Evolutionary conservation across 2,329 filamentous ascomycete species (phyloP).

Genomic region (Cladosporium austrohemisphaericum): DNA sequence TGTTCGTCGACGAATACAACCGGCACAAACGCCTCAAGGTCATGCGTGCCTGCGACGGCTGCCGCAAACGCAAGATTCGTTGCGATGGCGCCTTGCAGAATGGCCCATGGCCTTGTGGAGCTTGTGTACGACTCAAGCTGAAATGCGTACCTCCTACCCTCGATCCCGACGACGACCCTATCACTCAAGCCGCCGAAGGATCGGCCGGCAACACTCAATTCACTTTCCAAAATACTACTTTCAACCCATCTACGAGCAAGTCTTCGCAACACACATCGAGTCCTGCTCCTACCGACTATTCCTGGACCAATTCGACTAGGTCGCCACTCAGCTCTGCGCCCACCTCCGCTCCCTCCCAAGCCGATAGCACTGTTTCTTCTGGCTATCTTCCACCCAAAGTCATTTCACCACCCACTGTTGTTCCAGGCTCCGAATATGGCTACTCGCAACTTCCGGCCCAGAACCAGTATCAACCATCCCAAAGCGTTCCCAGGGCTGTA

Average conservation of each 20-base stretch:
- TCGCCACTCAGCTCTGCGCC: slow-evolving; percentile 16
- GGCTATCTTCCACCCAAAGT: slow-evolving; percentile 22
- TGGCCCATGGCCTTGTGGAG: slow-evolving; percentile 86
- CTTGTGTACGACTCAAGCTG: slow-evolving; percentile 86
- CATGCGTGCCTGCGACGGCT: slow-evolving; percentile 96
- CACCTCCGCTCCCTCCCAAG: slow-evolving; percentile 18
- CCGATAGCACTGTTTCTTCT: slow-evolving; percentile 17
- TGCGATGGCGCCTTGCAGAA: slow-evolving; percentile 97
- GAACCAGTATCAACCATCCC: slow-evolving; percentile 20
- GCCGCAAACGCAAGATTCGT: slow-evolving; percentile 92
- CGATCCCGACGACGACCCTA: slow-evolving; percentile 61
- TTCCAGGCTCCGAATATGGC: slow-evolving; percentile 4
- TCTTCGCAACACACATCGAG: slow-evolving; percentile 6
- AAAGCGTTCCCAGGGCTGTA: slow-evolving; percentile 19
- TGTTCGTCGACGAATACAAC: slow-evolving; percentile 98
- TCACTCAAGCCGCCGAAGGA: slow-evolving; percentile 19
- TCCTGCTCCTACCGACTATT: slow-evolving; percentile 13
- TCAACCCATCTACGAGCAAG: slow-evolving; percentile 16
- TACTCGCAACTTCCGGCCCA: not conserved
- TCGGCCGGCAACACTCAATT: slow-evolving; percentile 27
- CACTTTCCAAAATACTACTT: slow-evolving; percentile 28
- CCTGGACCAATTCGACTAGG: slow-evolving; percentile 10
- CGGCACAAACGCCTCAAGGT: slow-evolving; percentile 96
- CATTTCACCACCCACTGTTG: slow-evolving; percentile 22
- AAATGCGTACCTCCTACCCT: slow-evolving; percentile 88